Conservation (phyloP, 2,329 filamentous ascomycete genomes). For the Didymella lethalis region DNA sequence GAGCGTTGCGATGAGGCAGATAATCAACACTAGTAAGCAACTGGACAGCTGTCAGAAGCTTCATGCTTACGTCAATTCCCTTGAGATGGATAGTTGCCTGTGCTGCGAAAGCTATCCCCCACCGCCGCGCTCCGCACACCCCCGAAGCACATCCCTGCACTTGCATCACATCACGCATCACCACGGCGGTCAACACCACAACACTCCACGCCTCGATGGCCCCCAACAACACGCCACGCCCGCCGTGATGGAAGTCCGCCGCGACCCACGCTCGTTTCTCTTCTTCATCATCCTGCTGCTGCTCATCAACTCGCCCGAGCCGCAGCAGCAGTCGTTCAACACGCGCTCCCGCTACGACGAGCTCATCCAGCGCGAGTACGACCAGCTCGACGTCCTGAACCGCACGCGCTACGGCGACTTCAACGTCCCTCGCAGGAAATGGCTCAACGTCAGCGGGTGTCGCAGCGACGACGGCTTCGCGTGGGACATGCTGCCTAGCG, state of each 20-base stretch:
- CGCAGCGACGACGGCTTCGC: slow-evolving; percentile 75
- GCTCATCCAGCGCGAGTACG: slow-evolving; percentile 60
- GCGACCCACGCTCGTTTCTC: slow-evolving; percentile 48
- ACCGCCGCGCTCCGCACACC: slow-evolving; percentile 16
- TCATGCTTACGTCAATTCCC: too few species aligned
- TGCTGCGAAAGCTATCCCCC: too few species aligned
- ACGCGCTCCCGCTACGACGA: slow-evolving; percentile 52
- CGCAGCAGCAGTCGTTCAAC: slow-evolving; percentile 45
- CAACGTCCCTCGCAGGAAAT: slow-evolving; percentile 54
- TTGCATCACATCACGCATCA: slow-evolving; percentile 4
- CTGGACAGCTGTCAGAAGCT: too few species aligned
- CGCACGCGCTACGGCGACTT: slow-evolving; percentile 57
- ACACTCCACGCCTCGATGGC: slow-evolving; percentile 18
- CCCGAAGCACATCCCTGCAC: slow-evolving; percentile 21
- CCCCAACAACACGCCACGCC: slow-evolving; percentile 16
- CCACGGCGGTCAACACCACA: neutral
- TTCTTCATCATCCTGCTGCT: slow-evolving; percentile 50
- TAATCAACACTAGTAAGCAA: too few species aligned
- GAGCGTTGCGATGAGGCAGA: too few species aligned
- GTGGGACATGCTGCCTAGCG: slow-evolving; percentile 75
- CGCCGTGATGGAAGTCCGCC: slow-evolving; percentile 49
- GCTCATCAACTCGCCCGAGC: slow-evolving; percentile 50
- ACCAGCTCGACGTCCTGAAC: slow-evolving; percentile 56
- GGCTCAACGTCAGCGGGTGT: slow-evolving; percentile 74
- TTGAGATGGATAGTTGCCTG: too few species aligned